Evolutionary conservation across 2,329 filamentous ascomycete genomes (phyloP).

Genomic region (Emergomyces orientalis): DNA sequence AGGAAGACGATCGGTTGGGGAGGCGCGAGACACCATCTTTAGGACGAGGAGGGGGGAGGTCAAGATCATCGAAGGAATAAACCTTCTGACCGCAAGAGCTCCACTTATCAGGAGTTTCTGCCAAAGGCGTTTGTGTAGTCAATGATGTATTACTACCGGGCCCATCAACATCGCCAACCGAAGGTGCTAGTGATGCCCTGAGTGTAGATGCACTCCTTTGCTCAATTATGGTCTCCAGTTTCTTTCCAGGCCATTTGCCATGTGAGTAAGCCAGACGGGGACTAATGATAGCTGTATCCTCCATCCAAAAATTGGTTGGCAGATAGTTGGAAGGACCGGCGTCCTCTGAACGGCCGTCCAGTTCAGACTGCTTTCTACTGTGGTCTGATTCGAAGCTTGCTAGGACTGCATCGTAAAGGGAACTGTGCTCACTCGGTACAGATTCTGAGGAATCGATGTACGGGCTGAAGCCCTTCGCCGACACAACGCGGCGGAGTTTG

Average conservation of each 20-base stretch:
- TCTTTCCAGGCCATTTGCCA: constrained; percentile 17
- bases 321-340: constrained; percentile 13
- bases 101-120: background rate
- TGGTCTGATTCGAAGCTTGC: constrained; percentile 24
- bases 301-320: background rate
- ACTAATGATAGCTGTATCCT: background rate
- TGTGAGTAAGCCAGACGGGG: constrained; percentile 5
- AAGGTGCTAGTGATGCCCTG: constrained; percentile 13
- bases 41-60: constrained; percentile 14
- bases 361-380: constrained; percentile 10
- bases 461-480: constrained; percentile 15
- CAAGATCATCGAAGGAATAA: constrained; percentile 22
- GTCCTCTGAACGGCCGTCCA: constrained; percentile 24
- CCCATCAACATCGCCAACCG: constrained; percentile 8
- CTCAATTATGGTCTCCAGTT: constrained; percentile 24
- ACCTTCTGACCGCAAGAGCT: constrained; percentile 16
- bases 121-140: background rate
- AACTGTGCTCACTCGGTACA: constrained; percentile 28
- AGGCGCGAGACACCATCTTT: constrained; percentile 7
- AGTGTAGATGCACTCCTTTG: constrained; percentile 19
- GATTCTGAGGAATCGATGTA: constrained; percentile 26
- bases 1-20: constrained; percentile 19
- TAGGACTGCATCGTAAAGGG: constrained; percentile 31
- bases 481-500: constrained; percentile 16
- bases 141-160: constrained; percentile 2